Conservation (phyloP, 768 basidiomycete species). For the Lepiota venenata region DNA sequence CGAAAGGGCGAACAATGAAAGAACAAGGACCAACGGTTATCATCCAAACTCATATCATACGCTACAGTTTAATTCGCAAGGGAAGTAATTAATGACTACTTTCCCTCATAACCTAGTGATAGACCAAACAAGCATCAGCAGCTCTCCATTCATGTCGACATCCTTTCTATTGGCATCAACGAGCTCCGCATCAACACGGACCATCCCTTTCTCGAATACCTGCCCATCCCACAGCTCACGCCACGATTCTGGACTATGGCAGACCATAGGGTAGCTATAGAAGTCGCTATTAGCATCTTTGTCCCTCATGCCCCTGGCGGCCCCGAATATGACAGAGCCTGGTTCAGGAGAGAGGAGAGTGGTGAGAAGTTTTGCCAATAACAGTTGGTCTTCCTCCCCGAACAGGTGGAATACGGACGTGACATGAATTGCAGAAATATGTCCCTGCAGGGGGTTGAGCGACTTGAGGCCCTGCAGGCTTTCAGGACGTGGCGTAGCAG, state of each 20-base stretch:
- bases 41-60: too few relatives aligned
- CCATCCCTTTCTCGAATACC: conserved; percentile 11
- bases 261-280: background rate
- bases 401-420: conserved; percentile 37
- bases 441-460: conserved; percentile 35
- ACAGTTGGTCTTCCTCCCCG: conserved; percentile 26
- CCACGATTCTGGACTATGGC: conserved; percentile 13
- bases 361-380: conserved; percentile 27
- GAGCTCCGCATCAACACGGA: conserved; percentile 8
- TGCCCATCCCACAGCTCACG: conserved; percentile 11
- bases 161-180: background rate
- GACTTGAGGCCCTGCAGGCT: conserved; percentile 15
- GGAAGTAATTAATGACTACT: background rate
- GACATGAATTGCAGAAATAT: conserved; percentile 44
- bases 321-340: conserved; percentile 32
- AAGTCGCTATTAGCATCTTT: conserved; percentile 3
- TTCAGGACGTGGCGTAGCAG: background rate
- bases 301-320: conserved; percentile 31
- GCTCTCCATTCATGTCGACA: background rate
- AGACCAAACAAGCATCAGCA: background rate
- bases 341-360: conserved; percentile 30
- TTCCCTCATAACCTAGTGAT: background rate
- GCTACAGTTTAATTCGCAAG: background rate
- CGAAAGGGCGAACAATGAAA: too few relatives aligned
- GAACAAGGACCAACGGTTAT: too few relatives aligned